Evolutionary conservation across 2,329 filamentous ascomycete genomes (phyloP), one percentile per base, ranked within the genome.

Genomic region (Pyricularia sp.): DNA sequence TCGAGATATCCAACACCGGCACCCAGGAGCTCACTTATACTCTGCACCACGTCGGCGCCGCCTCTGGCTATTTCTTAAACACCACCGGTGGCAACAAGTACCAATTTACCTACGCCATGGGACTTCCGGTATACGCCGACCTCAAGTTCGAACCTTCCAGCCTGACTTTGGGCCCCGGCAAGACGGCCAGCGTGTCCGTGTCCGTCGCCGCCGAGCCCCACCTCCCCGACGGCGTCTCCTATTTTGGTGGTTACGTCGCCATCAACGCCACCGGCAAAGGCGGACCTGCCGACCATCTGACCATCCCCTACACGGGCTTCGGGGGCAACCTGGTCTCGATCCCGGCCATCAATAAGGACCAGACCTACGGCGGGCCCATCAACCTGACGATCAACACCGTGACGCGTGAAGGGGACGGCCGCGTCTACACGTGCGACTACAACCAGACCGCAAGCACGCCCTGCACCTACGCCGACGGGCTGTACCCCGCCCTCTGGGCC

Each of bases 1-100:
- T 75, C 23, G 71, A 69, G 64, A 75, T 82, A 70, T 78, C 75
- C 66, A 82, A 82, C 72, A 74, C 73, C 42, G 79, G 77, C 59
- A 71, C 70, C 25, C 71, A 75, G 26, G 72, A 74, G 7, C 72
- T 78, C 64, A 76, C 73, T 30, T 81, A 81, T 73, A 75, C 70
- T n/a, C 70, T 75, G 42, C 4, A 50, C 17, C 42, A 50, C 42
- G 20, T 50, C 20, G 42, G 42, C 17, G 42, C 42, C 11, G 42
- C 42, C 20, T 50, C 42, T 20, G 42, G 42, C 20, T 50, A 50
- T 17, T 50, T 50, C 7, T 1, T 50, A 6, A 50, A 50, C 42
- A 50, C 42, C 42, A n/a, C 42, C 17, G 17, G 42, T 7, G 42
- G 42, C 42, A 10, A 6, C 42, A 3, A n/a, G 20, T 50, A 50